phyloP scores from a whole-genome alignment of 257 asterid genomes.

The Gentiana macrophylla region DNA sequence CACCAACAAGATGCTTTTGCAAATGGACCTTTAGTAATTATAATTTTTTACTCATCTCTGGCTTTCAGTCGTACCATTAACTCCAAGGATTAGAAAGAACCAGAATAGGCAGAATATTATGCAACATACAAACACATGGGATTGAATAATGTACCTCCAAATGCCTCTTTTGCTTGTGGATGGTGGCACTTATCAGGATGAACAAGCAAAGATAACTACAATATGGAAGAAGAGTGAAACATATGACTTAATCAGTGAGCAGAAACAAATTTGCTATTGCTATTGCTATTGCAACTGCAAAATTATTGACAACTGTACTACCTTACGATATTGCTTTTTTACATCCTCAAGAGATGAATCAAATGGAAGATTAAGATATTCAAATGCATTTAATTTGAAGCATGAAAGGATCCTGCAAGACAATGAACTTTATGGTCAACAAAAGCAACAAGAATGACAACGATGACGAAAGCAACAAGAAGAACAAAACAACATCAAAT shows the following conservation, averaged over 20 bases:
- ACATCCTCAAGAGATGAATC: slow-evolving; percentile 67
- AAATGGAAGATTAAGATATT: slow-evolving; percentile 78
- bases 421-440: no score
- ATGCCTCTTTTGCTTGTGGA: slow-evolving; percentile 98
- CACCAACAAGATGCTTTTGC: no score
- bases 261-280: neutral
- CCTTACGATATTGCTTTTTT: slow-evolving; percentile 95
- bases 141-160: slow-evolving; percentile 56
- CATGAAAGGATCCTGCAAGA: slow-evolving; percentile 88
- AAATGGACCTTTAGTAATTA: no score
- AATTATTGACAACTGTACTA: slow-evolving; percentile 15
- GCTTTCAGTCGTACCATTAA: neutral
- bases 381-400: slow-evolving; percentile 94
- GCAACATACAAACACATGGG: neutral
- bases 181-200: slow-evolving; percentile 99
- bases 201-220: slow-evolving; percentile 88
- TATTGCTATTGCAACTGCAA: neutral
- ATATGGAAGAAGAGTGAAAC: slow-evolving; percentile 13
- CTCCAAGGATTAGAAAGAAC: neutral
- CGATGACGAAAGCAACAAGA: no score
- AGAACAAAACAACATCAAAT: no score
- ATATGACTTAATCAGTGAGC: slow-evolving; percentile 6
- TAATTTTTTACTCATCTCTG: no score
- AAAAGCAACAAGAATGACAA: no score
- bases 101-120: neutral